A percentile compares a stretch with the other conserved stretches of the same genome.
Conservation (phyloP, 1,284 basidiomycete species). For the Rhodotorula glutinis region DNA sequence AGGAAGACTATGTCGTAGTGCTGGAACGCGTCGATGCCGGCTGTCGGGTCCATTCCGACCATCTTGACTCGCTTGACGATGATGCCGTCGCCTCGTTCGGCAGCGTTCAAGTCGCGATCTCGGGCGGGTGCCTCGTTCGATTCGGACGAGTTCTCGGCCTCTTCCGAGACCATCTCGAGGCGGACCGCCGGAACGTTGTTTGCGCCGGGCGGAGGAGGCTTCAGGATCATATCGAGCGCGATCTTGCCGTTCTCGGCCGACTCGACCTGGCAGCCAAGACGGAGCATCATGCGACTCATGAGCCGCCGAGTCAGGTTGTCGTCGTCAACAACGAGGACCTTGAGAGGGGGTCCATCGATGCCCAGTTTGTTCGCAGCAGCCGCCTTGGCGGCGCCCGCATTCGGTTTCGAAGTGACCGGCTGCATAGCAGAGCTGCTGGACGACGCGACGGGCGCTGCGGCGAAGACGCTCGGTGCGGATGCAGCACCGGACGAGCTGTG, state of each 20-base stretch:
- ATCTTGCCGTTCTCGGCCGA: conserved; percentile 83
- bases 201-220: conserved; percentile 31
- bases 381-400: not conserved
- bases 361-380: conserved; percentile 15
- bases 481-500: not conserved
- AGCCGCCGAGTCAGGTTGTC: conserved; percentile 70
- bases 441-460: conserved; percentile 17
- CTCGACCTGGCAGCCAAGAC: conserved; percentile 71
- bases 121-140: not conserved
- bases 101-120: not conserved
- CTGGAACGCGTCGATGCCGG: conserved; percentile 23
- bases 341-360: conserved; percentile 44
- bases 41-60: conserved; percentile 14
- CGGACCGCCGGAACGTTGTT: not conserved
- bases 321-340: conserved; percentile 52
- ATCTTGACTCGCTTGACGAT: conserved; percentile 2
- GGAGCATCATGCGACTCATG: conserved; percentile 74
- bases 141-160: not conserved
- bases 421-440: not conserved
- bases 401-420: no score
- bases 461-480: not conserved
- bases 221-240: conserved; percentile 70
- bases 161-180: not conserved
- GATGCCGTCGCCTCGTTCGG: conserved; percentile 10
- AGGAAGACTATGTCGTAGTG: conserved; percentile 51